These are phyloP conservation scores for Pistacia vera DNA, from an alignment of 345 rosid genomes.

Conservation along the genomic window DNA sequence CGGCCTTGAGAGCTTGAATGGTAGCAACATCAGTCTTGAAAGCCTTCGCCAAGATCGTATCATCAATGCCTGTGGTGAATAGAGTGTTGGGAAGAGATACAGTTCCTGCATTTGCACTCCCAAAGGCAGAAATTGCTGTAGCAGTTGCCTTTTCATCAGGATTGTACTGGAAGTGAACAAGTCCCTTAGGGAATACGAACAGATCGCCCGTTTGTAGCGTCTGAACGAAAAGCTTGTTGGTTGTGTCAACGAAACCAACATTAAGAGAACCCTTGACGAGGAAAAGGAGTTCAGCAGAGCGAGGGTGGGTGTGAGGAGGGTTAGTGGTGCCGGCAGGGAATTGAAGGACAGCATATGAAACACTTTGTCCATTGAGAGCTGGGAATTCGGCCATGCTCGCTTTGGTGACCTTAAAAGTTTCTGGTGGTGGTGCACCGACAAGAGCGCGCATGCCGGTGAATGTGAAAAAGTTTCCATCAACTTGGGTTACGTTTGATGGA, in stretches of 20 bases:
- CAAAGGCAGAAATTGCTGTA: constrained; percentile 27
- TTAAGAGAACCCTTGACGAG: constrained; percentile 27
- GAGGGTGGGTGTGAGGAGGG: constrained; percentile 43
- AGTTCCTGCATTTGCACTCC: constrained; percentile 38
- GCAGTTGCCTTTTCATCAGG: constrained; percentile 14
- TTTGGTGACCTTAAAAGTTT: constrained; percentile 25
- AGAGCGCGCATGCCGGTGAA: constrained; percentile 30
- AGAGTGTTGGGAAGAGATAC: constrained; percentile 28
- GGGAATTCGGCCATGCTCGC: constrained; percentile 38
- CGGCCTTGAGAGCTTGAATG: constrained; percentile 31
- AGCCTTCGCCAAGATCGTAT: constrained; percentile 33
- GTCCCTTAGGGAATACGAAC: constrained; percentile 45
- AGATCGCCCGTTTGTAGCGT: constrained; percentile 32
- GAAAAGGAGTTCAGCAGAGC: constrained; percentile 34
- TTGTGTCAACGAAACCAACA: constrained; percentile 47
- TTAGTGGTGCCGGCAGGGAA: constrained; percentile 26
- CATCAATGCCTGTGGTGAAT: constrained; percentile 36
- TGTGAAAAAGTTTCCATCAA: constrained; percentile 38
- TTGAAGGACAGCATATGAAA: constrained; percentile 36
- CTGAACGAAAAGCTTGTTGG: constrained; percentile 39
- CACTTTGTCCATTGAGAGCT: constrained; percentile 42
- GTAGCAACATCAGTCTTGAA: constrained; percentile 39
- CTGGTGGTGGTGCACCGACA: neutral
- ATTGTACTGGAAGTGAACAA: constrained; percentile 37
- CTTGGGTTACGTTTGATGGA: constrained; percentile 14